Evolutionary conservation across 2,329 filamentous ascomycete species (phyloP), one percentile per base, ranked within the genome.

Genomic region (Metarhizium anisopliae): DNA sequence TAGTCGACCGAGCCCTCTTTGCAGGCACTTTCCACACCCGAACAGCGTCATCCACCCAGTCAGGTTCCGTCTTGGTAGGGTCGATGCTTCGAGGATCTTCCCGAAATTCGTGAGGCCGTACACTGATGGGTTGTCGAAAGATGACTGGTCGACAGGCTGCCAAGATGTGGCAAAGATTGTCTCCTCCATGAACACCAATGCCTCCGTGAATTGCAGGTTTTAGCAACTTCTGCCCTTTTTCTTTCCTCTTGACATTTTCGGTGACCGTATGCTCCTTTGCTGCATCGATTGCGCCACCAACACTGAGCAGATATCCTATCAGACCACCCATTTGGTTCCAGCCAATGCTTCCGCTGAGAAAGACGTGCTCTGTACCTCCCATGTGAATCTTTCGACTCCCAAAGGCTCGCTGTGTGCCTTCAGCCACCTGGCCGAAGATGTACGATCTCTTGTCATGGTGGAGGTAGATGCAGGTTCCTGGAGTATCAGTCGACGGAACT

Each of bases 131-230:
- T 63, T 89, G 91, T 42, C 94, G 82, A 64, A 96, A 93, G 52
- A 97, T 83, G 70, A 96, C 96, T 36, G 85, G 77, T 50, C 94
- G 82, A 16, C 87, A 86, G 0, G 91, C 89, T n/a, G 90, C 92
- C 56, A 99, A 71, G 6, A 83, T 79, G 66, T 96, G 87, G 50
- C 84, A 81, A 55, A 97, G 71, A 67, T 97, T 97, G 53, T 84
- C 83, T 4, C 86, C 84, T 3, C 89, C 92, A 67, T 95, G 88
- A 13, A 97, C 75, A n/a, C 79, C 81, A 57, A 91, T 66, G 18
- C 70, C 72, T 14, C 67, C 63, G 30, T 66, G 61, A 3, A 58
- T 42, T 14, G 58, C 55, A 20, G 60, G 51, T 11, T 58, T 57
- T 43, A 71, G 54, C 52, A 65, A 54, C 42, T 67, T 65, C 38